phyloP scores from a whole-genome alignment of 768 basidiomycete genomes.

The Tylopilus felleus region DNA sequence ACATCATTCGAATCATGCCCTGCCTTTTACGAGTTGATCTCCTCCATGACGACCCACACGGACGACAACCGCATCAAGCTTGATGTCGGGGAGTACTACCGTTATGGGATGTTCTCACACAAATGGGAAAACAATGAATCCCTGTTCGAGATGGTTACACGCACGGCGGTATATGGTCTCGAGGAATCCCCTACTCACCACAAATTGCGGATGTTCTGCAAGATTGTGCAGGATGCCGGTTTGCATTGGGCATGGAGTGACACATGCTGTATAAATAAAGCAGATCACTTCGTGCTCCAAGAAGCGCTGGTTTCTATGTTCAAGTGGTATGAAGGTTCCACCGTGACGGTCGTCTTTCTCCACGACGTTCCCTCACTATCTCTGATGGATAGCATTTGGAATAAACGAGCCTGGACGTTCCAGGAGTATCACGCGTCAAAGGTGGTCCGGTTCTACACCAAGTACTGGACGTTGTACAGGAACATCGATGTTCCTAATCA shows the following conservation, averaged over 20 bases:
- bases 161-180: not conserved
- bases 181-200: not conserved
- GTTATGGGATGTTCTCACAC: not conserved
- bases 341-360: not conserved
- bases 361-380: not conserved
- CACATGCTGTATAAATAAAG: not conserved
- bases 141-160: not conserved
- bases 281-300: not conserved
- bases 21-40: not conserved
- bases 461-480: slow-evolving; percentile 13
- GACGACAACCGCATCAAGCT: not conserved
- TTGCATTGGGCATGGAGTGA: not conserved
- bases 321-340: not conserved
- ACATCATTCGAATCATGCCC: not conserved
- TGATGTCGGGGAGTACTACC: not conserved
- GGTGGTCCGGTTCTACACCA: slow-evolving; percentile 6
- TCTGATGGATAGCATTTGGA: slow-evolving; percentile 8
- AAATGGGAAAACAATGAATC: not conserved
- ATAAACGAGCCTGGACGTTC: slow-evolving; percentile 11
- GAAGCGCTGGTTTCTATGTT: not conserved
- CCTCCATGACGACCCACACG: not conserved
- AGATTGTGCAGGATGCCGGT: not conserved
- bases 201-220: not conserved
- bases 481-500: not conserved
- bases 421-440: slow-evolving; percentile 8